These are phyloP conservation scores for Cichorium intybus DNA, from an alignment of 140 eudicot species.

Conservation along the genomic window DNA sequence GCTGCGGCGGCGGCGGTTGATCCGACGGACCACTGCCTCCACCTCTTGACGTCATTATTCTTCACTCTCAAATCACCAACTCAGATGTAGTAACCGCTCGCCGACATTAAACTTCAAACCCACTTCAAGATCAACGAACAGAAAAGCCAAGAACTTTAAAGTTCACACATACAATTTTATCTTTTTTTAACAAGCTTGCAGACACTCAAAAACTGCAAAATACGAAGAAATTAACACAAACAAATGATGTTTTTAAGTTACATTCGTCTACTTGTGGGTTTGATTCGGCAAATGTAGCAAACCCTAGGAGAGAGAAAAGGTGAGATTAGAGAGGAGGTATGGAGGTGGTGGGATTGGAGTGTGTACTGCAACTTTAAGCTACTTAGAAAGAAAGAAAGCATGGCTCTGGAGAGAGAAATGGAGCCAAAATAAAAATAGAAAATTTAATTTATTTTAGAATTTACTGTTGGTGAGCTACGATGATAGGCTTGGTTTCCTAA, in stretches of 20 bases:
- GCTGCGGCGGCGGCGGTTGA: constrained; percentile 62
- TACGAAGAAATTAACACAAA: background rate
- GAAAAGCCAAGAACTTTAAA: background rate
- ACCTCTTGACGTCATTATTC: constrained; percentile 59
- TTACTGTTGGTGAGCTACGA: background rate
- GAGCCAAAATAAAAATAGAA: constrained; percentile 19
- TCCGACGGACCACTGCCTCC: constrained; percentile 44
- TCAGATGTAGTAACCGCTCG: constrained; percentile 18
- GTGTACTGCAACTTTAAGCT: constrained; percentile 62
- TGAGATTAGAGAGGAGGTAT: constrained; percentile 12
- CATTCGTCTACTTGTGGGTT: constrained; percentile 12
- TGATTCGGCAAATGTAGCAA: constrained; percentile 20
- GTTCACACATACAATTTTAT: background rate
- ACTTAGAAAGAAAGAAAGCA: constrained; percentile 38
- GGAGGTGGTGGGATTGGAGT: constrained; percentile 28
- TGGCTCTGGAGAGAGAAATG: constrained; percentile 7
- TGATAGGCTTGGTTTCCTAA: constrained; percentile 4
- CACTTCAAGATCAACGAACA: background rate
- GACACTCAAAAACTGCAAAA: background rate
- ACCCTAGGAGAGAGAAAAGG: constrained; percentile 59
- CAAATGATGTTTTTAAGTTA: background rate
- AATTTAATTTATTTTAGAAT: constrained; percentile 18
- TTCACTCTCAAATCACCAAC: constrained; percentile 19
- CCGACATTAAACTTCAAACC: constrained; percentile 15
- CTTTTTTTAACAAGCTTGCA: background rate